A percentile compares a stretch with the other conserved stretches of the same genome.
phyloP scores from a whole-genome alignment of 192 early-diverging fungal genomes.

The Backusella psychrophila region DNA sequence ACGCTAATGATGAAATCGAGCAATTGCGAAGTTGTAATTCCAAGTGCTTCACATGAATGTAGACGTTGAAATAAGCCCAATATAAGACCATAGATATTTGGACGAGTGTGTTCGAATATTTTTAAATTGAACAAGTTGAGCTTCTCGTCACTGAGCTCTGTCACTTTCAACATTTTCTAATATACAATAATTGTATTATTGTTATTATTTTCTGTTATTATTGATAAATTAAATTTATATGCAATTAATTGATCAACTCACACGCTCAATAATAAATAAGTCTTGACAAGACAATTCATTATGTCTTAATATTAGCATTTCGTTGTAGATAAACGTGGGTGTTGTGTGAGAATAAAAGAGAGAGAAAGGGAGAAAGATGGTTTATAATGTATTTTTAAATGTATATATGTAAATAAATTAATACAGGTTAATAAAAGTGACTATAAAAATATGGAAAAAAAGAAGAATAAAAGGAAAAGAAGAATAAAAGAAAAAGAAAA shows the following conservation, averaged over 20 bases:
- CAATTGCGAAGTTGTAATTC: constrained; percentile 60
- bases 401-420: not conserved
- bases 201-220: not conserved
- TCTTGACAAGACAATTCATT: constrained; percentile 51
- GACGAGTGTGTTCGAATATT: constrained; percentile 59
- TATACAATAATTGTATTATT: not conserved
- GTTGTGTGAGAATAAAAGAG: too few relatives aligned
- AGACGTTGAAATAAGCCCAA: constrained; percentile 74
- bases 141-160: constrained; percentile 39
- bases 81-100: constrained; percentile 82
- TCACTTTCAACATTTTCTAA: constrained; percentile 51
- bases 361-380: not conserved
- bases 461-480: not conserved
- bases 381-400: too few relatives aligned
- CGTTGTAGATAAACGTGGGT: not conserved
- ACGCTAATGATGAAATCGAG: constrained; percentile 86
- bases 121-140: constrained; percentile 43
- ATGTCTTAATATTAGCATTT: constrained; percentile 48
- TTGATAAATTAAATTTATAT: constrained; percentile 15
- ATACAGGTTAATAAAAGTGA: not conserved
- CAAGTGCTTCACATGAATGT: constrained; percentile 56
- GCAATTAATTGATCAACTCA: constrained; percentile 29
- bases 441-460: not conserved
- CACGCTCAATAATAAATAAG: constrained; percentile 55
- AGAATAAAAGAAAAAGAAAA: not conserved